phyloP scores from a whole-genome alignment of 2,329 filamentous ascomycete genomes.

The Chalara sp. region DNA sequence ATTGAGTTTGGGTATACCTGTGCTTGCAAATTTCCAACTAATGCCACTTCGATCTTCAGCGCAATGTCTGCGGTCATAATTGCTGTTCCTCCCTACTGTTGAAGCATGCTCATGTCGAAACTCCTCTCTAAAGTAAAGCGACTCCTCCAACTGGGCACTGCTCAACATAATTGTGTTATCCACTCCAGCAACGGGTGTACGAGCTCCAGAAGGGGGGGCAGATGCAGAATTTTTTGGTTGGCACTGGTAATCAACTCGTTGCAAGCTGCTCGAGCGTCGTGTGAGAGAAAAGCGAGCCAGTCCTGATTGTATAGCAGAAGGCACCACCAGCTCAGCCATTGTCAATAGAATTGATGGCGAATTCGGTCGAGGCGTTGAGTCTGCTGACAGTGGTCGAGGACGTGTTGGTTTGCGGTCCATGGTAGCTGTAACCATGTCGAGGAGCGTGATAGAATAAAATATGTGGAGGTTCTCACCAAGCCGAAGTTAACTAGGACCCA shows the following conservation, averaged over 20 bases:
- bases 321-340: constrained; percentile 33
- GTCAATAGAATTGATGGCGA: constrained; percentile 42
- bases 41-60: constrained; percentile 31
- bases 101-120: neutral
- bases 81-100: neutral
- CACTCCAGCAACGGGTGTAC: constrained; percentile 19
- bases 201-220: constrained; percentile 23
- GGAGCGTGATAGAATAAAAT: too few relatives aligned
- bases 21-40: constrained; percentile 43
- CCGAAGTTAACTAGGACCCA: too few relatives aligned
- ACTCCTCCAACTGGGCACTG: neutral
- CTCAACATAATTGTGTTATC: constrained; percentile 16
- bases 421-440: too few relatives aligned
- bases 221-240: constrained; percentile 13
- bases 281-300: constrained; percentile 41
- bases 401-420: neutral
- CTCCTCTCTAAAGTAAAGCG: neutral
- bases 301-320: constrained; percentile 42
- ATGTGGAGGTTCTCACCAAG: too few relatives aligned
- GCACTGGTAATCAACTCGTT: constrained; percentile 7
- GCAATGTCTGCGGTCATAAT: neutral
- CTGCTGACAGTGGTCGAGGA: constrained; percentile 5
- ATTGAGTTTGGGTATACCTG: constrained; percentile 31
- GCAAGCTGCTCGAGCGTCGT: constrained; percentile 31
- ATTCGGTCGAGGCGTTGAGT: constrained; percentile 6